Percentiles rank a stretch among this genome's conserved stretches.
These are phyloP conservation scores for Penicillium turbatum DNA, from an alignment of 495 filamentous ascomycete genomes.

Conservation along the genomic window DNA sequence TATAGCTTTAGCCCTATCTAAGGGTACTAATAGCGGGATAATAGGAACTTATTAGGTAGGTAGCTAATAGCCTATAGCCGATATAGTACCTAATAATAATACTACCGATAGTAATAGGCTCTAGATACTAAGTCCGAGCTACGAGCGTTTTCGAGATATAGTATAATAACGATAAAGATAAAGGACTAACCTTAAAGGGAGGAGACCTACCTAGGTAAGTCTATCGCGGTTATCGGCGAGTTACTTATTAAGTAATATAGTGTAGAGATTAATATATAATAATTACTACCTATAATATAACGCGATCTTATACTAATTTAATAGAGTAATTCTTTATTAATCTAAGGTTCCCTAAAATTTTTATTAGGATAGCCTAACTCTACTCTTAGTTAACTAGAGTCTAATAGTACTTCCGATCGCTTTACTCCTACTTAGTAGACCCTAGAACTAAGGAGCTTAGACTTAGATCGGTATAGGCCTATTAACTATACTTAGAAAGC, in stretches of 20 bases:
- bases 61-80: slow-evolving; percentile 22
- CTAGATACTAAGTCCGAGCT: slow-evolving; percentile 14
- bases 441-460: slow-evolving; percentile 9
- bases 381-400: not conserved
- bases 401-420: not conserved
- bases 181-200: too few species aligned
- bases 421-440: not conserved
- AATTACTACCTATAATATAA: slow-evolving; percentile 15
- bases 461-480: slow-evolving; percentile 29
- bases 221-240: slow-evolving; percentile 11
- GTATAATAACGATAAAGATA: slow-evolving; percentile 1
- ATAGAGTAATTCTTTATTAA: not conserved
- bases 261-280: slow-evolving; percentile 21
- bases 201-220: slow-evolving; percentile 16
- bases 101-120: slow-evolving; percentile 22
- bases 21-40: slow-evolving; percentile 32
- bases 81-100: slow-evolving; percentile 17
- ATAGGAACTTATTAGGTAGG: slow-evolving; percentile 24
- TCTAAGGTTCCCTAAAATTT: not conserved
- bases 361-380: not conserved
- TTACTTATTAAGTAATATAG: slow-evolving; percentile 29
- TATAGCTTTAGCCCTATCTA: slow-evolving; percentile 15
- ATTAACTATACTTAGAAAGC: slow-evolving; percentile 30
- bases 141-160: slow-evolving; percentile 17
- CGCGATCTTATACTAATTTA: not conserved